A percentile compares a stretch with the other conserved stretches of the same genome.
Evolutionary conservation across 2,329 filamentous ascomycete species (phyloP).

Genomic region (Paraphaeosphaeria sporulosa): DNA sequence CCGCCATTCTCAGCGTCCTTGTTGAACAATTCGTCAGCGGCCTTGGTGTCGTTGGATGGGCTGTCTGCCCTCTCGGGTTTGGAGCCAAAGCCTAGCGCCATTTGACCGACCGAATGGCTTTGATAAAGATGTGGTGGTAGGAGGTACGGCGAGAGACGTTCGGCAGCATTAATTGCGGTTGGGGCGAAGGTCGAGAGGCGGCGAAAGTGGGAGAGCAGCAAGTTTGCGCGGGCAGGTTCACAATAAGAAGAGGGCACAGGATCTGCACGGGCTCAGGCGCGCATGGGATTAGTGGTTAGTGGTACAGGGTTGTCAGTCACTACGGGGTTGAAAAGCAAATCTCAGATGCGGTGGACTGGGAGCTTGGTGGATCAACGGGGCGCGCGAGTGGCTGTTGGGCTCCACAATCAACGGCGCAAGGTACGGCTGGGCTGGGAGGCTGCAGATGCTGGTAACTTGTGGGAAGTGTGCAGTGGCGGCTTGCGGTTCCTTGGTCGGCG

Average conservation of each 20-base stretch:
- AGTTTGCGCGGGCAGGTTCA: constrained; percentile 2
- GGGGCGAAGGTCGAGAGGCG: neutral
- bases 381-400: neutral
- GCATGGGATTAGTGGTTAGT: constrained; percentile 8
- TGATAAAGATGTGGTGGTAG: constrained; percentile 50
- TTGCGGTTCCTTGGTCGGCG: neutral
- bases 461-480: neutral
- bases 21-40: constrained; percentile 16
- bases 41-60: constrained; percentile 22
- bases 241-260: neutral
- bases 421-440: neutral
- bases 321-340: constrained; percentile 1
- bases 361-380: neutral
- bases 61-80: constrained; percentile 27
- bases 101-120: constrained; percentile 58
- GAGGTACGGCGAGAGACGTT: constrained; percentile 44
- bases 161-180: constrained; percentile 49
- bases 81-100: constrained; percentile 55
- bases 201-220: neutral
- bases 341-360: neutral
- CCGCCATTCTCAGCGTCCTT: constrained; percentile 42
- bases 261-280: constrained; percentile 5
- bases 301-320: constrained; percentile 2
- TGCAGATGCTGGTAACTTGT: constrained; percentile 4
- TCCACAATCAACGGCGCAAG: constrained; percentile 2